A percentile compares a stretch with the other conserved stretches of the same genome.
Conservation (phyloP, 176 grass and related monocot genomes). For the Eleusine indica region DNA sequence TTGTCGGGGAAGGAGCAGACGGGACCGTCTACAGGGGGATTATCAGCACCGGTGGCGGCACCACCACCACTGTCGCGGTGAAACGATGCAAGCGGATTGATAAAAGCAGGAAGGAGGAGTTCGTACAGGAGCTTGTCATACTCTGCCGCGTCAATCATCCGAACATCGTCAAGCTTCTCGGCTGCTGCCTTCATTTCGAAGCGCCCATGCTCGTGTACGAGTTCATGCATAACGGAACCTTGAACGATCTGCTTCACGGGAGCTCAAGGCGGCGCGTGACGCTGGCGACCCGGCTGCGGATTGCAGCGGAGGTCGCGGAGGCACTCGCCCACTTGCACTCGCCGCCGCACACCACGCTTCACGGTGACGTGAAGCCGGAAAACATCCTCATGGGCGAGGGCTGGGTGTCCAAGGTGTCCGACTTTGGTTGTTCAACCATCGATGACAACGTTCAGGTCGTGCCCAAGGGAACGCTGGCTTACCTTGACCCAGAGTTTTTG, state of each 20-base stretch:
- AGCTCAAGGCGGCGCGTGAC: neutral
- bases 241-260: slow-evolving; percentile 20
- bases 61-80: neutral
- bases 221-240: slow-evolving; percentile 40
- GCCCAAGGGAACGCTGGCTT: slow-evolving; percentile 29
- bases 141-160: slow-evolving; percentile 39
- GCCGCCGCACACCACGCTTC: slow-evolving; percentile 18
- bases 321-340: slow-evolving; percentile 45
- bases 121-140: slow-evolving; percentile 44
- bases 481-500: slow-evolving; percentile 45
- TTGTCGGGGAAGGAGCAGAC: slow-evolving; percentile 49
- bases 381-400: slow-evolving; percentile 38
- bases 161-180: slow-evolving; percentile 41
- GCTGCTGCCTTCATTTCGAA: slow-evolving; percentile 47
- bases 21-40: slow-evolving; percentile 50
- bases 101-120: slow-evolving; percentile 32
- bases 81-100: slow-evolving; percentile 47
- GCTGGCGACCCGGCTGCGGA: slow-evolving; percentile 27
- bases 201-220: slow-evolving; percentile 49
- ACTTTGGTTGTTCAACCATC: slow-evolving; percentile 45
- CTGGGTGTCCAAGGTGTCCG: slow-evolving; percentile 26
- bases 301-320: slow-evolving; percentile 16
- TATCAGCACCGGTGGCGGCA: neutral
- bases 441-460: neutral
- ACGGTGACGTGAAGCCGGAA: slow-evolving; percentile 45